Base-by-base conservation (phyloP, 2,329 filamentous ascomycete genomes). In the Colletotrichum neosansevieriae region DNA sequence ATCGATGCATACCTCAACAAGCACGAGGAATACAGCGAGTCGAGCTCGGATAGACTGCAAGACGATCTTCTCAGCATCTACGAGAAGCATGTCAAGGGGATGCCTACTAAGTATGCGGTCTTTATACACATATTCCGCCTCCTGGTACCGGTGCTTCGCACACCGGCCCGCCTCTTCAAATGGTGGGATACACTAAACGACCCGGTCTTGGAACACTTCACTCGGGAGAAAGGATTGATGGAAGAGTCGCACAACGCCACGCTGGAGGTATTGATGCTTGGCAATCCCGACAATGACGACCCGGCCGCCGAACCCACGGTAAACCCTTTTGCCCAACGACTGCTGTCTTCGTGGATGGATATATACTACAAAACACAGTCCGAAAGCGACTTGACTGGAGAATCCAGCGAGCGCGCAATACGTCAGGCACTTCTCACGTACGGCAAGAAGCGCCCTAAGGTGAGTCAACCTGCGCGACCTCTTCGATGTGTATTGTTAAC, bases 51-150 rank as follows among this genome's bases (percentile, higher is more conserved):
- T 72, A 88, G 90, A 65, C 83, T 94, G 58, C 89, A 94, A 70
- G 91, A 94, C 45, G 92, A 94, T 73, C 84, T 96, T 7, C 81
- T 91, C 45, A 79, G 83, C 24, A 84, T 93, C 61, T 94, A 91
- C 80, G 84, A 90, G 66, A 89, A 86, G 74, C 83, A 88, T 71
- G 87, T 94, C 67, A 83, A 83, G 24, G 84, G 85, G 38, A 82
- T 83, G 24, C 81, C 86, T 2, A 77, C 84, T 58, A 87, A 88
- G 72, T 86, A 88, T 75, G 88, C 87, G 9, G 80, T 88, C n/a
- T 96, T 94, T 78, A 83, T 94, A 17, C 85, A 86, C 57, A 85
- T 92, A 51, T 79, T 95, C 63, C 86, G 88, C 53, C 85, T 85
- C 45, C 81, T 95, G 40, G 85, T 89, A 24, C 88, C 91, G 3